Percentiles rank a stretch among this genome's conserved stretches.
phyloP scores from a whole-genome alignment of 2,329 filamentous ascomycete genomes.

The Penicillium fuscoglaucum region DNA sequence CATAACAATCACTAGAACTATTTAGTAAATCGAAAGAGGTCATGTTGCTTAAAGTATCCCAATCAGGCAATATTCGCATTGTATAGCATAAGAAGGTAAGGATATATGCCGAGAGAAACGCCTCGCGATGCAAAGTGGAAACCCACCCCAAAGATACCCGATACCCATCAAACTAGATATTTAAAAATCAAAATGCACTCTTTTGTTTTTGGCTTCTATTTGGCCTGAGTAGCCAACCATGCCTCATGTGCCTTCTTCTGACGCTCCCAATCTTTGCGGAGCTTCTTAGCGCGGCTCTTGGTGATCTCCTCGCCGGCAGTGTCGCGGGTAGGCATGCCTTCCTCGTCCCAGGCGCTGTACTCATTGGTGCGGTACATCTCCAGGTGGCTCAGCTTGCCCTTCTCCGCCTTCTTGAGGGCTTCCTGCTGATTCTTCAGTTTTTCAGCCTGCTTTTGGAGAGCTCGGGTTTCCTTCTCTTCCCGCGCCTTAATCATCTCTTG shows the following conservation, averaged over 20 bases:
- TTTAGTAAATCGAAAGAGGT: not conserved
- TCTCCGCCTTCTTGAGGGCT: slow-evolving; percentile 52
- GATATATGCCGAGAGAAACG: slow-evolving; percentile 19
- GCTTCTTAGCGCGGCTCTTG: slow-evolving; percentile 76
- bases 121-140: slow-evolving; percentile 22
- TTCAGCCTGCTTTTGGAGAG: slow-evolving; percentile 53
- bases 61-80: slow-evolving; percentile 7
- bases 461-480: slow-evolving; percentile 54
- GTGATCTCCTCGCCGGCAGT: slow-evolving; percentile 76
- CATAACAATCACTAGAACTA: not conserved
- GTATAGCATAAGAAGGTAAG: slow-evolving; percentile 5
- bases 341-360: slow-evolving; percentile 77
- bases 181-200: slow-evolving; percentile 5
- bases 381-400: slow-evolving; percentile 57
- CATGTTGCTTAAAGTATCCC: not conserved
- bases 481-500: slow-evolving; percentile 57
- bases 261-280: slow-evolving; percentile 84
- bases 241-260: slow-evolving; percentile 68
- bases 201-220: slow-evolving; percentile 15
- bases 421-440: slow-evolving; percentile 60
- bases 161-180: slow-evolving; percentile 5
- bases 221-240: slow-evolving; percentile 27
- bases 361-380: slow-evolving; percentile 61
- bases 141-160: slow-evolving; percentile 2
- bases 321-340: slow-evolving; percentile 76